Evolutionary conservation across 306 rosid genomes (phyloP).

Genomic region (Nissolia schottii): DNA sequence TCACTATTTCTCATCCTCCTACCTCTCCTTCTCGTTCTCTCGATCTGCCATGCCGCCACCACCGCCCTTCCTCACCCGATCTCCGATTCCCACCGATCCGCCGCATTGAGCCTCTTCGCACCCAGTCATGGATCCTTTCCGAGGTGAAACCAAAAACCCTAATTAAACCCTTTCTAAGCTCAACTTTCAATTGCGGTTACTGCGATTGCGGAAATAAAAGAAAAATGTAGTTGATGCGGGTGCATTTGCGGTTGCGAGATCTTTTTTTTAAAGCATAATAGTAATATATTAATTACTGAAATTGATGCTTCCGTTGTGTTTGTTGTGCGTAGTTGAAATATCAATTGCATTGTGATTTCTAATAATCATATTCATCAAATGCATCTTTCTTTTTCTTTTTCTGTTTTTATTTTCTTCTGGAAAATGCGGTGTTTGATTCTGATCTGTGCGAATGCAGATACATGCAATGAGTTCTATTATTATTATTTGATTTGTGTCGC

Average conservation of each 20-base stretch:
- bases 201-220: neutral
- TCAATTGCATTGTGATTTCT: constrained; percentile 3
- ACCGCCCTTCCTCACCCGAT: constrained; percentile 48
- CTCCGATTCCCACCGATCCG: constrained; percentile 78
- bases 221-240: no score
- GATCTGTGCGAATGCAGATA: neutral
- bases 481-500: neutral
- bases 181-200: neutral
- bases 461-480: neutral
- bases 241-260: neutral
- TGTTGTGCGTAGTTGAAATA: neutral
- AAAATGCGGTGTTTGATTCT: neutral
- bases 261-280: no score
- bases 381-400: neutral
- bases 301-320: neutral
- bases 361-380: no score
- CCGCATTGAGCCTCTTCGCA: constrained; percentile 62
- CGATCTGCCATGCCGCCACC: constrained; percentile 45
- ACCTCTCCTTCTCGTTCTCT: constrained; percentile 37
- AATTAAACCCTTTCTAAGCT: constrained; percentile 21
- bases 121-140: constrained; percentile 46
- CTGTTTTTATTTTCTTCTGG: neutral
- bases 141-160: constrained; percentile 48
- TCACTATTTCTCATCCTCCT: constrained; percentile 51
- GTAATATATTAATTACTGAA: neutral